These are phyloP conservation scores for Malus hybrid DNA, from an alignment of 331 rosid genomes.

Conservation along the genomic window DNA sequence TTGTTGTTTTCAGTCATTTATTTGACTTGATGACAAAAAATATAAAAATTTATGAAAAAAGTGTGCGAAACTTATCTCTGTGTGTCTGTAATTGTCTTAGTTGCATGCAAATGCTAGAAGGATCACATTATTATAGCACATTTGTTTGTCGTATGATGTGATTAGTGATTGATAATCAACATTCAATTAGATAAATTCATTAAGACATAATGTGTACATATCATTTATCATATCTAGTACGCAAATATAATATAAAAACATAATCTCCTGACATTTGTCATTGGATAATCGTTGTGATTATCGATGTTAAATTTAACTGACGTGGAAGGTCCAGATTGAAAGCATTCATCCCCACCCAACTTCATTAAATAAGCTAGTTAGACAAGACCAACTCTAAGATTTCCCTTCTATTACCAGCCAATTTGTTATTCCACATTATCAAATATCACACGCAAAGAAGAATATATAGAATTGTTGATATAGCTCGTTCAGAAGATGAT, in stretches of 20 bases:
- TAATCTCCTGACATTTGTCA: no score
- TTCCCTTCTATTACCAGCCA: not conserved
- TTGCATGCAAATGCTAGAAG: not conserved
- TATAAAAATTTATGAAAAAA: not conserved
- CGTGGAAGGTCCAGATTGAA: not conserved
- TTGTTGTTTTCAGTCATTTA: not conserved
- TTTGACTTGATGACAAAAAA: not conserved
- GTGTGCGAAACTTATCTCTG: fast-evolving
- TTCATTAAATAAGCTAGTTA: not conserved
- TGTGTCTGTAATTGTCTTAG: not conserved
- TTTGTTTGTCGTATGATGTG: no score
- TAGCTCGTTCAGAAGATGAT: not conserved
- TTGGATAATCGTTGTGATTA: no score
- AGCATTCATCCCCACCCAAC: not conserved
- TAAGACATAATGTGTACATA: fast-evolving
- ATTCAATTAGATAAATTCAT: not conserved
- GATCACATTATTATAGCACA: no score
- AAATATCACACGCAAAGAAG: not conserved
- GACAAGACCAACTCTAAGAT: no score
- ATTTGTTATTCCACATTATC: not conserved
- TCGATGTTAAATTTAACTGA: not conserved
- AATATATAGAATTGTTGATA: no score
- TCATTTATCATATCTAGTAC: fast-evolving
- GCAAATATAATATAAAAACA: no score
- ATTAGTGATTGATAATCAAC: no score